These are phyloP conservation scores for Yamadazyma triangularis DNA, from an alignment of 1,139 yeast species.

Conservation along the genomic window DNA sequence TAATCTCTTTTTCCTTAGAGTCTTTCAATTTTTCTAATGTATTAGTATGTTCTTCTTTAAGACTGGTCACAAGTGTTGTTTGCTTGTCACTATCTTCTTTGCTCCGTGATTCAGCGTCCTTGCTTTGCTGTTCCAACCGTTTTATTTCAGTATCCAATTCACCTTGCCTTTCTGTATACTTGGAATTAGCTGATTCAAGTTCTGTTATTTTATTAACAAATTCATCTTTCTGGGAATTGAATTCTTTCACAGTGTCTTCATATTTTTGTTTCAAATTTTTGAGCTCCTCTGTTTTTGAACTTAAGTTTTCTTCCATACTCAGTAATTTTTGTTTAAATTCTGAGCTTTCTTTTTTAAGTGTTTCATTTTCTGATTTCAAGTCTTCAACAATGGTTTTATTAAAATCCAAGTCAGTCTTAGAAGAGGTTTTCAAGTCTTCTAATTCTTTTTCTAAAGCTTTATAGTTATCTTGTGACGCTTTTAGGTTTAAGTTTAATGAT, in stretches of 20 bases:
- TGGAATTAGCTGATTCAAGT: neutral
- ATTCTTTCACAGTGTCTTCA: neutral
- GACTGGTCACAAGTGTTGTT: neutral
- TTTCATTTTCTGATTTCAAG: slow-evolving; percentile 2
- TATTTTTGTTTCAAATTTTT: neutral
- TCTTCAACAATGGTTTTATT: slow-evolving; percentile 2
- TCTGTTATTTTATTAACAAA: slow-evolving; percentile 1
- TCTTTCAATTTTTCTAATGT: neutral
- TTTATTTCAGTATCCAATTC: neutral
- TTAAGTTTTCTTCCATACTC: neutral
- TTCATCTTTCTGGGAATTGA: neutral
- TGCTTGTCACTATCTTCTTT: neutral
- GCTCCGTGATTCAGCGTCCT: neutral
- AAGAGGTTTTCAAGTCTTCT: slow-evolving; percentile 1
- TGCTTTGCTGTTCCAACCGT: neutral
- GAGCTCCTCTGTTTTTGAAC: neutral
- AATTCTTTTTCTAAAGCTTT: slow-evolving; percentile 4
- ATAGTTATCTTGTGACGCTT: slow-evolving; percentile 1
- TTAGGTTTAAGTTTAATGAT: slow-evolving; percentile 1
- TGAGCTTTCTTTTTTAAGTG: neutral
- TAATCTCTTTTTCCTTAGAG: slow-evolving; percentile 1
- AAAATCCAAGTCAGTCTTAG: slow-evolving; percentile 1
- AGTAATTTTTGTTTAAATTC: slow-evolving; percentile 1
- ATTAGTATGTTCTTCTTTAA: neutral
- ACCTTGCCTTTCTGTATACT: neutral